These are phyloP conservation scores for Volvox carteri DNA, from an alignment of 163 green algal species.

Conservation along the genomic window DNA sequence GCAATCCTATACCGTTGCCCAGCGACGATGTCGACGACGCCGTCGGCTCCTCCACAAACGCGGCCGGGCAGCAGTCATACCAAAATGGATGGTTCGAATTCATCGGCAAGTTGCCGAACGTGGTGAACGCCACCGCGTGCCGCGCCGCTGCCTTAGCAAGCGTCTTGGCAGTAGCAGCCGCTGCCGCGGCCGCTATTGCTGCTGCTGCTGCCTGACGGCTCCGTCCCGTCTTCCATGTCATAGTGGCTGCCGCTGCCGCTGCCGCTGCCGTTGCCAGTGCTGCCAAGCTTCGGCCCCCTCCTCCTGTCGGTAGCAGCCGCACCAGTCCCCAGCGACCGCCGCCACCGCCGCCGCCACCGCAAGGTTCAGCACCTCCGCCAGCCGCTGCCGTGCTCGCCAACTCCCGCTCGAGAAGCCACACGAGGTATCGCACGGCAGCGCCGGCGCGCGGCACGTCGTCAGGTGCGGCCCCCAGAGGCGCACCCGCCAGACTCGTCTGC, in stretches of 20 bases:
- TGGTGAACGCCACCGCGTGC: neutral
- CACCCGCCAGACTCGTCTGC: neutral
- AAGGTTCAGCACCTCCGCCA: neutral
- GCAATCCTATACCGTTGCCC: neutral
- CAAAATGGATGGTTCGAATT: slow-evolving; percentile 37
- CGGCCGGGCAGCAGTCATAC: neutral
- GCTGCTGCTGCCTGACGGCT: no score
- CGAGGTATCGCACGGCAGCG: neutral
- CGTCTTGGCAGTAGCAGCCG: neutral
- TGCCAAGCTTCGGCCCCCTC: no score
- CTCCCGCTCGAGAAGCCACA: slow-evolving; percentile 23
- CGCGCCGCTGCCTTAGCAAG: neutral
- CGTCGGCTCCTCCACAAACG: neutral
- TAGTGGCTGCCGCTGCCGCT: neutral
- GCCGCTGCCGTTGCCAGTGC: neutral
- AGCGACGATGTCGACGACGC: neutral
- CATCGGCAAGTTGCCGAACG: slow-evolving; percentile 22
- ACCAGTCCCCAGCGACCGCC: neutral
- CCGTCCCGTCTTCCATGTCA: no score
- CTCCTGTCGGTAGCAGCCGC: neutral
- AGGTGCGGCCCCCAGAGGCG: neutral
- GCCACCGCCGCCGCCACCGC: neutral
- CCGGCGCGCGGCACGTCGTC: neutral
- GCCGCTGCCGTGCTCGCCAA: neutral
- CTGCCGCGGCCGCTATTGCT: neutral